Evolutionary conservation across 2,329 filamentous ascomycete species (phyloP), one percentile per base, ranked within the genome.

Genomic region (Aspergillus sp.): DNA sequence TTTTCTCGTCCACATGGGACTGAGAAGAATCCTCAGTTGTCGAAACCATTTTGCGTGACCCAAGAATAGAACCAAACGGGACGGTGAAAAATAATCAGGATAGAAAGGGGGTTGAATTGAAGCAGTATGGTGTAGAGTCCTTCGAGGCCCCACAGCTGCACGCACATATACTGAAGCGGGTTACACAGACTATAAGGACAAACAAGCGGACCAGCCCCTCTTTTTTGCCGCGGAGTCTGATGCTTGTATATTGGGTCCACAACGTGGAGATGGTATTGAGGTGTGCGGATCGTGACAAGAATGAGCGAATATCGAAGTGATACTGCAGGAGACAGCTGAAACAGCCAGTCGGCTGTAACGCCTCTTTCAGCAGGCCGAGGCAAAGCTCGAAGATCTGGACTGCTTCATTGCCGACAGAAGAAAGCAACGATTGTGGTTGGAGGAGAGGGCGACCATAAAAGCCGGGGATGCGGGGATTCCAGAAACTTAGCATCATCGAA

Each of bases 1-100:
- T 51, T 49, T 74, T 74, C 54, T 72, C 72, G 22, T 74, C 67
- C 30, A 55, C 41, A 9, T 58, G 60, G n/a, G 61, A 58, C 27
- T 59, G 62, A 51, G 50, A 58, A 9, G 59, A 59, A 22, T 68
- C 62, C 19, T 61, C 50, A 20, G 22, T 22, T 19, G 33, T 47
- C 4, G 57, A 40, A 45, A 41, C 39, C 48, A 56, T 55, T 15
- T 41, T 49, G 53, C 27, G 27, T 30, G 27, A 11, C 27, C 3
- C 9, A 30, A 9, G 8, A 30, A 30, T 30, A 11, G 8, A 30
- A 30, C 27, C 27, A 30, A 30, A 30, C 9, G 9, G 27, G 9
- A 30, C 9, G 9, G 27, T 30, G 27, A 30, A 30, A 11, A 11
- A 9, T 30, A 30, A 30, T 12, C 8, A 30, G 9, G 4, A 30